These are phyloP conservation scores for Fusarium kyushuense DNA, from an alignment of 2,329 filamentous ascomycete genomes.

Conservation along the genomic window DNA sequence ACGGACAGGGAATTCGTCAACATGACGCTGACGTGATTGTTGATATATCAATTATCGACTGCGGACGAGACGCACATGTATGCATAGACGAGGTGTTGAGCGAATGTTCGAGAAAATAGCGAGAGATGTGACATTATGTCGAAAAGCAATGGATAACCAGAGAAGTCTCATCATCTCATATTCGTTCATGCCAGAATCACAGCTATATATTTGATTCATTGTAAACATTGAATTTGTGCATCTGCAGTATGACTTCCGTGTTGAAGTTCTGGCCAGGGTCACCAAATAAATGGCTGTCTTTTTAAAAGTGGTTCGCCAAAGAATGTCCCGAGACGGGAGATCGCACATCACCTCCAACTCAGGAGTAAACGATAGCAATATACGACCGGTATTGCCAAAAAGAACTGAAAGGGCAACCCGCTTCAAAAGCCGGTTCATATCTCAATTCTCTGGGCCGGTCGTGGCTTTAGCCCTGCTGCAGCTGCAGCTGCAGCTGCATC, in stretches of 20 bases:
- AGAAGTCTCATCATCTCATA: neutral
- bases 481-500: slow-evolving; percentile 11
- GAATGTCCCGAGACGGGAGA: slow-evolving; percentile 22
- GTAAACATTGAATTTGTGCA: neutral
- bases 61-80: neutral
- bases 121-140: neutral
- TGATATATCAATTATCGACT: slow-evolving; percentile 14
- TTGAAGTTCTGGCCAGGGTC: neutral
- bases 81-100: slow-evolving; percentile 4
- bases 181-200: neutral
- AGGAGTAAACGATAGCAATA: slow-evolving; percentile 9
- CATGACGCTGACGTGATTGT: slow-evolving; percentile 3
- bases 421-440: slow-evolving; percentile 16
- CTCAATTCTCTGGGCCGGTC: slow-evolving; percentile 41
- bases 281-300: neutral
- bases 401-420: slow-evolving; percentile 6
- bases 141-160: neutral
- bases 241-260: neutral
- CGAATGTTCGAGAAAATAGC: slow-evolving; percentile 10
- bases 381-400: neutral
- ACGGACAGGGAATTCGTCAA: neutral
- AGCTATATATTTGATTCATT: neutral
- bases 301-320: slow-evolving; percentile 11
- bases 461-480: slow-evolving; percentile 25
- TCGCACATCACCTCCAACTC: slow-evolving; percentile 24